Conservation (phyloP, 2,329 filamentous ascomycete genomes). For the Plenodomus tracheiphilus region DNA sequence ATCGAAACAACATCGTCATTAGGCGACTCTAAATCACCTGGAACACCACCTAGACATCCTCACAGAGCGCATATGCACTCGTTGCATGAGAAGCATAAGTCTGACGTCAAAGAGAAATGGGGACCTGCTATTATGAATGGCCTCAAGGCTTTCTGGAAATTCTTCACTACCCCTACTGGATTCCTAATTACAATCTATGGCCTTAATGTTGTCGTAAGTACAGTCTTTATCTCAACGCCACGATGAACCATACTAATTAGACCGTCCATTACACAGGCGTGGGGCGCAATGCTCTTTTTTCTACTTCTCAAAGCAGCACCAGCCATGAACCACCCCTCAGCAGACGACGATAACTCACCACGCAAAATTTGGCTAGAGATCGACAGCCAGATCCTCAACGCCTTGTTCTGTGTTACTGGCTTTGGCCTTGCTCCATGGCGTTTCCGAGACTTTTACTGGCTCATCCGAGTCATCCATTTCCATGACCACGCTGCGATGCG, state of each 20-base stretch:
- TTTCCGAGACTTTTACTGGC: constrained; percentile 78
- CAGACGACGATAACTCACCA: constrained; percentile 71
- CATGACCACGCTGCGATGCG: constrained; percentile 55
- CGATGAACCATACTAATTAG: neutral
- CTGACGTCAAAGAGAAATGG: constrained; percentile 45
- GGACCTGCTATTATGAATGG: constrained; percentile 62
- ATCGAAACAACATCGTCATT: neutral
- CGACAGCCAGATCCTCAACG: constrained; percentile 80
- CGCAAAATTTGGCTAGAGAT: constrained; percentile 82
- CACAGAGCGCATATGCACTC: constrained; percentile 17
- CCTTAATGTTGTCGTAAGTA: constrained; percentile 67
- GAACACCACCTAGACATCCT: neutral
- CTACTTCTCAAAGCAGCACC: constrained; percentile 75
- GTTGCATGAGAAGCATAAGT: constrained; percentile 29
- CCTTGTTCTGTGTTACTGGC: constrained; percentile 82
- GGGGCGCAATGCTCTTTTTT: constrained; percentile 89
- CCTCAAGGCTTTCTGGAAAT: constrained; percentile 67
- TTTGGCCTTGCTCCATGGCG: constrained; percentile 86
- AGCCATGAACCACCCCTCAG: constrained; percentile 71
- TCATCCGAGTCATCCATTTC: constrained; percentile 60
- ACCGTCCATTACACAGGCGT: constrained; percentile 53
- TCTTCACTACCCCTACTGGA: constrained; percentile 73
- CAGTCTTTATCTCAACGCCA: neutral
- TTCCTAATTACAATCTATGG: constrained; percentile 78
- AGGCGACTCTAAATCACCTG: neutral